Evolutionary conservation across 441 rosid species (phyloP), one percentile per base, ranked within the genome.

Genomic region (Pelargonium australe): DNA sequence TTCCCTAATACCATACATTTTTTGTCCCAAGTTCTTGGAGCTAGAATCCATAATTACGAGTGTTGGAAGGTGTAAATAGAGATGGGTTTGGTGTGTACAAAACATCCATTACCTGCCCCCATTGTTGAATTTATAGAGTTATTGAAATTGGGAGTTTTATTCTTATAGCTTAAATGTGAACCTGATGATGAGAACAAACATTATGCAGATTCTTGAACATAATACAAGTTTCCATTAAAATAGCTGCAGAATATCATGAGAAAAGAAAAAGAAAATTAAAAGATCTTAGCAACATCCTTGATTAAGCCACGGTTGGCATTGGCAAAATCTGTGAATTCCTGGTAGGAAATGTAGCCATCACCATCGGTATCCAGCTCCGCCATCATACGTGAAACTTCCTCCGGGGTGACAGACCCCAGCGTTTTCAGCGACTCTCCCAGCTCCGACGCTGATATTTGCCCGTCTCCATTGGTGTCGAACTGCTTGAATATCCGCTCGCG

Each of bases 281-380:
- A 88, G 61, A 89, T 80, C 77, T 92, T 90, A 28, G 95, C 93
- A 64, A 83, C 92, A 79, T 90, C 93, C 73, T 86, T 90, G 78
- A 88, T 86, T 43, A 92, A 77, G 45, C 91, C 98, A 25, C 84
- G 81, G 76, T 92, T 92, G 1, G 86, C 89, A 16, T 45, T 9
- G 12, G 98, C 98, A 49, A 92, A 92, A 5, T 77, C 84, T 5
- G 73, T 76, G 79, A 84, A 92, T 60, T 89, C 96, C 49, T 86
- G 34, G 37, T 75, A 83, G 0, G 98, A 90, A 45, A 92, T 92
- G 81, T 63, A 83, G 10, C 98, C 96, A 63, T 90, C 98, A 2
- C 93, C 93, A 31, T 92, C 89, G 0, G 93, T 88, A 49, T 92
- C 98, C 25, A 92, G 88, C 82, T 92, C 98, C 0, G 80, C 80